Evolutionary conservation across 371 early-diverging fungal genomes (phyloP).

Genomic region (Mucor plumbeus): DNA sequence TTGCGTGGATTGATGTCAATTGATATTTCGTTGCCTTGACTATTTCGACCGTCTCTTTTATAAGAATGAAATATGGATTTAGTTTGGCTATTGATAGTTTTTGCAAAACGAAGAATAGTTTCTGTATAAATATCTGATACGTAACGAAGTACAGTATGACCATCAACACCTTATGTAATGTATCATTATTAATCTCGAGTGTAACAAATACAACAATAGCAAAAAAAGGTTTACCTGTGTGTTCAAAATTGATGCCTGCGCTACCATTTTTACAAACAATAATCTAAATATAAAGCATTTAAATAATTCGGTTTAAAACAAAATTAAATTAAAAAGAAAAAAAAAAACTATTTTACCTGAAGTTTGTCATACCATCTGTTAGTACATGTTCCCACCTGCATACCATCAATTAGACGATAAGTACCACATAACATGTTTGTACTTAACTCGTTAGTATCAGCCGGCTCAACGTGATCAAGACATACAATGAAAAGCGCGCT

Average conservation of each 20-base stretch:
- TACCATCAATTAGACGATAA: constrained; percentile 55
- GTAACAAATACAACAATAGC: not conserved
- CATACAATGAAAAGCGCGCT: constrained; percentile 82
- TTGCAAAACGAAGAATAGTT: constrained; percentile 61
- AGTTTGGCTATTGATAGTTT: constrained; percentile 62
- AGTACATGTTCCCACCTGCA: constrained; percentile 65
- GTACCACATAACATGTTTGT: constrained; percentile 66
- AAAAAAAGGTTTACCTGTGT: constrained; percentile 47
- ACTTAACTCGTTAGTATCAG: constrained; percentile 49
- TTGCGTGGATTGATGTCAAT: constrained; percentile 46
- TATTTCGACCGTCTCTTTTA: not conserved
- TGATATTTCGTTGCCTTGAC: not conserved
- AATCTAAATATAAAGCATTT: constrained; percentile 33
- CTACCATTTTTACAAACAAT: constrained; percentile 67
- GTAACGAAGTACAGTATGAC: constrained; percentile 63
- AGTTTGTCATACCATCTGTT: constrained; percentile 68
- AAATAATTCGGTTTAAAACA: not conserved
- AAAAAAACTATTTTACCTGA: constrained; percentile 39
- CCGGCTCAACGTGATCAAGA: constrained; percentile 72
- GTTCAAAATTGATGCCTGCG: constrained; percentile 67
- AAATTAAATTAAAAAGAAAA: constrained; percentile 1
- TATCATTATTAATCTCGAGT: not conserved
- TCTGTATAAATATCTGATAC: constrained; percentile 67
- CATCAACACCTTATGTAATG: constrained; percentile 53
- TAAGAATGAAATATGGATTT: constrained; percentile 52